A percentile compares a stretch with the other conserved stretches of the same genome.
phyloP scores from a whole-genome alignment of 2,329 filamentous ascomycete genomes.

The Drechmeria coniospora region DNA sequence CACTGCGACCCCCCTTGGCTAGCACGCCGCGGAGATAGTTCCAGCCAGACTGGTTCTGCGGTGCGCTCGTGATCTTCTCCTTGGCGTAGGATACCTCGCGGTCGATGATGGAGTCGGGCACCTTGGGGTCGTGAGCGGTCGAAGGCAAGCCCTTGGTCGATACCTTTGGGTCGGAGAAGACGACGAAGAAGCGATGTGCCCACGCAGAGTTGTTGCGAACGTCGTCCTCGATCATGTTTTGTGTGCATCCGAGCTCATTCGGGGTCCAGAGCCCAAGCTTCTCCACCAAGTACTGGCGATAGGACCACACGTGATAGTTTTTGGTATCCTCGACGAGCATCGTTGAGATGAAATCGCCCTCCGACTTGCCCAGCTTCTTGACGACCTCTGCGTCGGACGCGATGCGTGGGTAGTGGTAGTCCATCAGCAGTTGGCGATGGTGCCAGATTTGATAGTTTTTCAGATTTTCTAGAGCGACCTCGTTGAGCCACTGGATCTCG shows the following conservation, averaged over 20 bases:
- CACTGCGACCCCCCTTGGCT: conserved; percentile 42
- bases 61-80: conserved; percentile 58
- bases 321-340: conserved; percentile 84
- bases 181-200: conserved; percentile 93
- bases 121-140: conserved; percentile 35
- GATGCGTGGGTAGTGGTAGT: conserved; percentile 43
- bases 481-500: conserved; percentile 78
- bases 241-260: conserved; percentile 55
- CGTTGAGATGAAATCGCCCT: conserved; percentile 57
- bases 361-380: conserved; percentile 43
- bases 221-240: conserved; percentile 60
- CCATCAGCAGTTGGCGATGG: conserved; percentile 50
- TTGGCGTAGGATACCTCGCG: conserved; percentile 63
- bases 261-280: conserved; percentile 56
- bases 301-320: conserved; percentile 98
- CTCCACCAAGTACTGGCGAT: conserved; percentile 57
- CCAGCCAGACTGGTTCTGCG: conserved; percentile 91
- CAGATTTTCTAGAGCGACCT: conserved; percentile 64
- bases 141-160: conserved; percentile 31
- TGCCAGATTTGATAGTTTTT: conserved; percentile 99
- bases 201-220: conserved; percentile 94
- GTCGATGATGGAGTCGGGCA: conserved; percentile 50
- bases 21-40: conserved; percentile 74
- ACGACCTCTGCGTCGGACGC: conserved; percentile 40
- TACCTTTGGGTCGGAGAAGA: conserved; percentile 49